These are phyloP conservation scores for Cryptococcus wingfieldii DNA, from an alignment of 1,284 basidiomycete genomes.

Conservation along the genomic window DNA sequence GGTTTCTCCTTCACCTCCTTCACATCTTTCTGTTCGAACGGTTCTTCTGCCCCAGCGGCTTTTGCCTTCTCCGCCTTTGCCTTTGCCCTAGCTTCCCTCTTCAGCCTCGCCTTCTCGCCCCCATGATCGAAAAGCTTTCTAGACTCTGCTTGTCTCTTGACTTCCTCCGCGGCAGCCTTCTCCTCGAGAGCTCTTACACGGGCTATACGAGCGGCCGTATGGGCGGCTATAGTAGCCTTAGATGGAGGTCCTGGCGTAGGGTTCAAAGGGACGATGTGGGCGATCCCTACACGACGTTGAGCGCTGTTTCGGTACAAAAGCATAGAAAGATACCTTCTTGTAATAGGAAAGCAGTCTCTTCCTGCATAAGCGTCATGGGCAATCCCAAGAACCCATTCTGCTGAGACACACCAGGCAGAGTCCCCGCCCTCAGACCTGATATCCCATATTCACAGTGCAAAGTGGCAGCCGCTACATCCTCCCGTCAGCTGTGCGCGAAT, in stretches of 20 bases:
- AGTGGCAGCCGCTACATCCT: slow-evolving; percentile 59
- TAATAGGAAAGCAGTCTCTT: slow-evolving; percentile 85
- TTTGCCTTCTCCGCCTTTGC: slow-evolving; percentile 52
- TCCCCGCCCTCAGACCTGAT: slow-evolving; percentile 81
- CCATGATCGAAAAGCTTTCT: slow-evolving; percentile 52
- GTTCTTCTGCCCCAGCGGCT: slow-evolving; percentile 33
- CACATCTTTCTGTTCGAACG: not conserved
- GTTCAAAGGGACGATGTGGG: slow-evolving; percentile 71
- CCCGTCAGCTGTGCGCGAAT: not conserved
- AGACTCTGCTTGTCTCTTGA: slow-evolving; percentile 15
- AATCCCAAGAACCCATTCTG: slow-evolving; percentile 95
- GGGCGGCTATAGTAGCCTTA: slow-evolving; percentile 51
- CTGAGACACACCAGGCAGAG: slow-evolving; percentile 88
- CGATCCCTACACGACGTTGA: slow-evolving; percentile 56
- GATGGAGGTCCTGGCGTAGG: slow-evolving; percentile 61
- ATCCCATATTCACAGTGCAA: slow-evolving; percentile 75
- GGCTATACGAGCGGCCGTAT: slow-evolving; percentile 28
- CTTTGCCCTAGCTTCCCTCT: slow-evolving; percentile 61
- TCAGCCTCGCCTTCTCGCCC: slow-evolving; percentile 54
- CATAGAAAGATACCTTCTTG: slow-evolving; percentile 59
- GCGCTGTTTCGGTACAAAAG: not conserved
- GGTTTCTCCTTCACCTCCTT: not conserved
- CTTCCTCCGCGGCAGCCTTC: slow-evolving; percentile 33
- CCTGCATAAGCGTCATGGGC: slow-evolving; percentile 80
- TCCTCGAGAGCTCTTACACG: slow-evolving; percentile 52